Base-by-base conservation (phyloP, 208 protist species). In the Acanthamoeba royreba region DNA sequence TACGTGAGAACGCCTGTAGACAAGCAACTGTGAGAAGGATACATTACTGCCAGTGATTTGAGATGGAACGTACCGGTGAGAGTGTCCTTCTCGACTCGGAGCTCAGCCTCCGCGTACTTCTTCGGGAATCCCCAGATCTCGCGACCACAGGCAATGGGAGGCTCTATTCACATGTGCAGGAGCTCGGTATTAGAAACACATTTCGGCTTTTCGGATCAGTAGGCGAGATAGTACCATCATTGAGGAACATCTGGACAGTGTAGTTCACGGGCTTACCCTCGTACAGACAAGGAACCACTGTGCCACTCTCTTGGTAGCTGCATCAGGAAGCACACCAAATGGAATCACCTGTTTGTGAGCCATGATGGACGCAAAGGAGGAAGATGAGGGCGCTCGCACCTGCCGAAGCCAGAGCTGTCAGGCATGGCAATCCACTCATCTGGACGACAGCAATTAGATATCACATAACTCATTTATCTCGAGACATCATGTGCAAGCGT, bases 111-210 rank as follows among this genome's bases (percentile, higher is more conserved):
- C 53, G 52, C 83, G 79, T 61, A 61, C 49, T 63, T 61, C 46
- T 90, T 90, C 33, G 83, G 83, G 53, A 90, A 90, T 0, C 83
- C 83, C 83, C 83, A 90, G n/a, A 90, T 58, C 35, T 90, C 83
- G 40, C 83, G 83, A 11, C 83, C 83, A 19, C 49, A 53, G 1
- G 83, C 83, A 8, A 63, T 90, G 9, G 83, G 83, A 8, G 83
- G 83, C 38, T 90, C 83, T 53, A 42, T 19, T 9, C 49, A 55
- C 49, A 55, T 25, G 13, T 25, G 19, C 9, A 55, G 13, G 49
- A 55, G n/a, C n/a, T n/a, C n/a, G n/a, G n/a, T n/a, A n/a, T n/a
- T n/a, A n/a, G n/a, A n/a, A n/a, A n/a, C n/a, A n/a, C n/a, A n/a
- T n/a, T n/a, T n/a, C n/a, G n/a, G n/a, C n/a, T n/a, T n/a, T n/a